These are phyloP conservation scores for Dalechampia spathulata DNA, from an alignment of 441 rosid genomes.

Conservation along the genomic window DNA sequence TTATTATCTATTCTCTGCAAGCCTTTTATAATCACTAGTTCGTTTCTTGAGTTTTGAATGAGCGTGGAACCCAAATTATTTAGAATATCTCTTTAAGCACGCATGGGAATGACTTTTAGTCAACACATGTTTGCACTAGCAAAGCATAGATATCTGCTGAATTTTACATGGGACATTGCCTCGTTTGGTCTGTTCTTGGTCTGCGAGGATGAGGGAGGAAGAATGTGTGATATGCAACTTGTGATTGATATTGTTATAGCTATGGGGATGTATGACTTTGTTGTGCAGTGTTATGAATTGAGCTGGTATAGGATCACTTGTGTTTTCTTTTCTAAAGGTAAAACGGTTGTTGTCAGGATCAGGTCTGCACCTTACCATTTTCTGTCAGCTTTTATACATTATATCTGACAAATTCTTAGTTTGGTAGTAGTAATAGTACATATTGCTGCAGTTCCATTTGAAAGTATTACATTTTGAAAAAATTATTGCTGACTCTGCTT, in stretches of 20 bases:
- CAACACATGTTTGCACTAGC: neutral
- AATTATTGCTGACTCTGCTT: conserved; percentile 1
- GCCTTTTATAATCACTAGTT: neutral
- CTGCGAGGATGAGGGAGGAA: neutral
- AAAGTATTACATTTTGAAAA: neutral
- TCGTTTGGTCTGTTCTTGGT: neutral
- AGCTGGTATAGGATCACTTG: neutral
- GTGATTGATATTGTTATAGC: neutral
- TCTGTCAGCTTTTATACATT: neutral
- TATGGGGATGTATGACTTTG: neutral
- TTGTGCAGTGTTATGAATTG: neutral
- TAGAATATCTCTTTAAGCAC: neutral
- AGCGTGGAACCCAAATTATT: neutral
- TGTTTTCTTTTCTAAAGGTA: neutral
- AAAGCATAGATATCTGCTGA: neutral
- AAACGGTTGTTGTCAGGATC: neutral
- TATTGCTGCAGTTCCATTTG: neutral
- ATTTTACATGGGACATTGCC: neutral
- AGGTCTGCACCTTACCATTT: neutral
- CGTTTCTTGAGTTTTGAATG: neutral
- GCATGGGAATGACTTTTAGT: neutral
- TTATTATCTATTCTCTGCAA: neutral
- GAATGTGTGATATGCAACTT: neutral
- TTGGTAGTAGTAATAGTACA: neutral
- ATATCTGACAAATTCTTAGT: neutral